Base-by-base conservation (phyloP, 75 land plant species). In the Cryptomeria japonica region DNA sequence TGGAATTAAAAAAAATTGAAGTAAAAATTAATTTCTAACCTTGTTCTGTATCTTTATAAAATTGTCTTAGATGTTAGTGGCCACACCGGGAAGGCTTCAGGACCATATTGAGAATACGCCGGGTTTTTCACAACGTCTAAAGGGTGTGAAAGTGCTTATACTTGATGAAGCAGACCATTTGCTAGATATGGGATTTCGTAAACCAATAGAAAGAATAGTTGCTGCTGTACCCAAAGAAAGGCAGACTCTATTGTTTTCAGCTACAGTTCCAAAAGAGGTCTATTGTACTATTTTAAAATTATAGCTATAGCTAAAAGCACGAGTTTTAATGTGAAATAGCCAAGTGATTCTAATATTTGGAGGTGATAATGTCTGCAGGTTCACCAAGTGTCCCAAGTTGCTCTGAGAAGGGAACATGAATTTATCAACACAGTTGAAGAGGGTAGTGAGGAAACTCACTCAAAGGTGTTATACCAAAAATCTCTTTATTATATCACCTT, bases 121-220 rank as follows among this genome's bases (percentile, higher is more conserved):
- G 83, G 99, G 95, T 34, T 94, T 98, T 92, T 93, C 92, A 44
- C 89, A 88, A 15, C 93, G 96, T 51, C 80, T 98, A 34, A 91
- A 86, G 91, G 94, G 93, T 32, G 92, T 98, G 58, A 97, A 95
- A 90, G 90, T 97, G 11, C 94, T 98, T 80, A 93, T 98, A 5
- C 96, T 98, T 80, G 99, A 98, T 91, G 99, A 98, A 93, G 99
- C 99, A 88, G 99, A 98, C 89, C 96, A 92, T 64, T 87, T 98
- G 61, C 86, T 98, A 68, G 97, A 97, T 86, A 98, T 97, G 99
- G 99, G 99, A 22, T 98, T 98, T 72, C 94, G 97, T 37, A 95
- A 88, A 51, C 93, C 93, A 80, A 90, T 98, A 90, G 95, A 94
- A 51, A 93, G 86, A 44, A 98, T 98, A 36, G 91, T 97, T 80